Percentiles rank a stretch among this genome's conserved stretches.
Conservation (phyloP, 2,329 filamentous ascomycete species). For the Aspergillus calidoustus region DNA sequence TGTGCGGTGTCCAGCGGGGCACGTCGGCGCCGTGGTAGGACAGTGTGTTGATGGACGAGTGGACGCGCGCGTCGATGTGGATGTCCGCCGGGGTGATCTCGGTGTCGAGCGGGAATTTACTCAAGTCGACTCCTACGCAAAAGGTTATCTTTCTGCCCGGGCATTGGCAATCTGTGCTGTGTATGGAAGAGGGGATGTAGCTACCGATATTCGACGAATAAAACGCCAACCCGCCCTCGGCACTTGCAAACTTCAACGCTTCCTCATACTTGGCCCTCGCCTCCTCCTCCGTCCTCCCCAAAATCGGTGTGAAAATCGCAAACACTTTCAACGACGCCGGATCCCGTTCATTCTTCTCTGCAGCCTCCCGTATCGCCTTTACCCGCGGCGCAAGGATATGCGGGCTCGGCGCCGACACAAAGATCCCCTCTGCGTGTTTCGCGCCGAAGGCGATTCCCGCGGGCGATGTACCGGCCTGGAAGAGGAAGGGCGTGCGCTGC, state of each 20-base stretch:
- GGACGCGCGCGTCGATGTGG: conserved; percentile 18
- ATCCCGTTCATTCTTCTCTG: conserved; percentile 40
- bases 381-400: conserved; percentile 41
- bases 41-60: conserved; percentile 23
- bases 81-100: not conserved
- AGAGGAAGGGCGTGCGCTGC: conserved; percentile 30
- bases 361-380: conserved; percentile 41
- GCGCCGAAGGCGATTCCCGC: conserved; percentile 48
- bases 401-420: conserved; percentile 46
- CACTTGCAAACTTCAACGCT: conserved; percentile 43
- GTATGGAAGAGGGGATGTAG: conserved; percentile 21
- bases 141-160: no score
- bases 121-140: conserved; percentile 38
- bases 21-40: conserved; percentile 2
- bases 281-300: conserved; percentile 45
- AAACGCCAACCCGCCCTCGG: conserved; percentile 44
- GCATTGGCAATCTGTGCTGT: no score
- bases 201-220: conserved; percentile 36
- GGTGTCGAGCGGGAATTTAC: conserved; percentile 24
- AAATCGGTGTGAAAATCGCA: conserved; percentile 44
- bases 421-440: conserved; percentile 47
- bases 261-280: conserved; percentile 45
- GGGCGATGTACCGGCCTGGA: conserved; percentile 50
- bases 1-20: conserved; percentile 30
- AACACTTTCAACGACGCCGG: conserved; percentile 44